phyloP scores from a whole-genome alignment of 768 basidiomycete species.

The Kwoniella europaea region DNA sequence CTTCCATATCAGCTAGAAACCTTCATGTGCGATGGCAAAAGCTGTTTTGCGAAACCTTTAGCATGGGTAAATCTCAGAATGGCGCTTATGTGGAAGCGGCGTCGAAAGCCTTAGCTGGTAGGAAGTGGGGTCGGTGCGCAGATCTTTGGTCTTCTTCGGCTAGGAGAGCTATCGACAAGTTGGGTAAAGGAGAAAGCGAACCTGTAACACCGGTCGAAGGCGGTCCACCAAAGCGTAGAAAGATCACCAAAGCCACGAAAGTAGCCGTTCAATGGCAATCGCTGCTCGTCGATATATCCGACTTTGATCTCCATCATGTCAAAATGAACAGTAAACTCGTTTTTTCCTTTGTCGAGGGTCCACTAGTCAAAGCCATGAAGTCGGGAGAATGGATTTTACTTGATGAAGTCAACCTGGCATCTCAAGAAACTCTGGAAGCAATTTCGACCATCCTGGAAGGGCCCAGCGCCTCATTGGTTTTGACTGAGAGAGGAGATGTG shows the following conservation, averaged over 20 bases:
- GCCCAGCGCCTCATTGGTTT: conserved; percentile 83
- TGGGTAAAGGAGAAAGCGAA: conserved; percentile 22
- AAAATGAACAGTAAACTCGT: conserved; percentile 83
- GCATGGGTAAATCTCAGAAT: conserved; percentile 74
- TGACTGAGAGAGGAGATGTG: conserved; percentile 90
- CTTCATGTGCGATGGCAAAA: conserved; percentile 76
- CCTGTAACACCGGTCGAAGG: conserved; percentile 42
- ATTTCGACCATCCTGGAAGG: conserved; percentile 83
- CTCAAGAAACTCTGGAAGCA: conserved; percentile 90
- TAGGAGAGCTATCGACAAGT: conserved; percentile 62
- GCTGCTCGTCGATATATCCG: conserved; percentile 71
- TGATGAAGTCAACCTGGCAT: conserved; percentile 95
- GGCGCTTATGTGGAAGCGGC: conserved; percentile 81
- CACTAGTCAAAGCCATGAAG: conserved; percentile 85
- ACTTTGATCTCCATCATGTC: conserved; percentile 89
- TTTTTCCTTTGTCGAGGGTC: conserved; percentile 94
- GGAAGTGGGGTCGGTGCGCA: conserved; percentile 82
- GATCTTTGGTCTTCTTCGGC: conserved; percentile 72
- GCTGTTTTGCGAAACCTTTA: conserved; percentile 84
- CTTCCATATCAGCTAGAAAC: conserved; percentile 72
- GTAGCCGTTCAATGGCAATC: conserved; percentile 65
- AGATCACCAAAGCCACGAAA: conserved; percentile 60
- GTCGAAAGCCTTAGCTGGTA: conserved; percentile 76
- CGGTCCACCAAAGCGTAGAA: conserved; percentile 73
- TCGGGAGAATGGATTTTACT: conserved; percentile 92